Evolutionary conservation across 371 early-diverging fungal genomes (phyloP).

Genomic region (Chytridium lagenaria): DNA sequence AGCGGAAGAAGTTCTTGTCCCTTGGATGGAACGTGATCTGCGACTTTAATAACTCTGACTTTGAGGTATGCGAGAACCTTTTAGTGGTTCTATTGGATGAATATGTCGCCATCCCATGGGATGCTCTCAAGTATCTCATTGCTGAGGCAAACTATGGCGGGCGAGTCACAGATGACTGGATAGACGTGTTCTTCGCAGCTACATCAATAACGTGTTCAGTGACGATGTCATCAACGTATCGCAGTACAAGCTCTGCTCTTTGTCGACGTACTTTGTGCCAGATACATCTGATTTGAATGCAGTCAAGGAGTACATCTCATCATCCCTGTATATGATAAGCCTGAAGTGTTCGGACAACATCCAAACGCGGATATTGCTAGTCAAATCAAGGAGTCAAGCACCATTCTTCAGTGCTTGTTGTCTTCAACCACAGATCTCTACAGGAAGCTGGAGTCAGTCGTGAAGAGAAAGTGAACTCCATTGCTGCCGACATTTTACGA

Average conservation of each 20-base stretch:
- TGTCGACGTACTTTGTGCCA: slow-evolving; percentile 55
- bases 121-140: slow-evolving; percentile 62
- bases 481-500: slow-evolving; percentile 54
- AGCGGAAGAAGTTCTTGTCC: slow-evolving; percentile 60
- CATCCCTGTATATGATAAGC: slow-evolving; percentile 55
- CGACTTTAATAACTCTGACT: slow-evolving; percentile 66
- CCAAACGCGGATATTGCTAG: slow-evolving; percentile 63
- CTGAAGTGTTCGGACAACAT: slow-evolving; percentile 65
- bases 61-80: slow-evolving; percentile 59
- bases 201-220: slow-evolving; percentile 55
- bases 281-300: slow-evolving; percentile 45
- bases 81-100: slow-evolving; percentile 58
- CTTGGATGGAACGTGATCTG: slow-evolving; percentile 65
- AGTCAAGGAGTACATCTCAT: slow-evolving; percentile 53
- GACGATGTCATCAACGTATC: slow-evolving; percentile 52
- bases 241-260: slow-evolving; percentile 49
- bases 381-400: slow-evolving; percentile 56
- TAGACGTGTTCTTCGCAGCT: slow-evolving; percentile 53
- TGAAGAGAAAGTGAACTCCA: slow-evolving; percentile 55
- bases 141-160: slow-evolving; percentile 66
- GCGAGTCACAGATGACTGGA: slow-evolving; percentile 63
- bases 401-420: slow-evolving; percentile 50
- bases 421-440: slow-evolving; percentile 54
- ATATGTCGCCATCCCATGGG: slow-evolving; percentile 57
- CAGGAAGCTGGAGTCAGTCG: slow-evolving; percentile 40